Evolutionary conservation across 805 yeast genomes (phyloP), one percentile per base, ranked within the genome.

Genomic region (Scheffersomyces coipomensis): DNA sequence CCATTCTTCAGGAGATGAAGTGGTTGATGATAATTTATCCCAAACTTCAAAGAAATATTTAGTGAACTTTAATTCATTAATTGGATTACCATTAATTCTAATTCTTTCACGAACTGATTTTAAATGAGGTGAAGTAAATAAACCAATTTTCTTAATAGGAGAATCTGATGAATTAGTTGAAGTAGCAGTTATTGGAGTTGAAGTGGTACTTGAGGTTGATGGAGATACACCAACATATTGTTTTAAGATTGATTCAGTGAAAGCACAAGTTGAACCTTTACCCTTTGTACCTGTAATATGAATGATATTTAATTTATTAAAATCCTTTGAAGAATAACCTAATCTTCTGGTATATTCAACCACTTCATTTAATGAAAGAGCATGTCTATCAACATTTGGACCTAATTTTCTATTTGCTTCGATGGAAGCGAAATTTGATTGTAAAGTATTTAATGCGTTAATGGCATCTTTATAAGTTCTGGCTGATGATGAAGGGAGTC

Each of bases 201-300:
- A 25, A 10, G 29, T 9, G 6, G 29, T 8, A 47, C 25, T 23
- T 39, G 13, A 11, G 18, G 24, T 24, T n/a, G 41, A 35, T 21
- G 34, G 33, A 23, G 44, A 40, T n/a, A n/a, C n/a, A 25, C 47
- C 44, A 19, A 62, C 66, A 52, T 88, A 88, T 55, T 88, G 88
- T 6, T 63, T 55, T 44, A 95, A 62, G 29, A 95, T 88, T 2
- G 93, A 80, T 52, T 87, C 86, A 2, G 89, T 79, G 56, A 93
- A 93, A 0, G 99, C 97, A 62, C 97, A 91, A 0, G 98, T 91
- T 0, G 97, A 89, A 1, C 99, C 99, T 65, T 93, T 93, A 11
- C 99, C 99, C 60, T 93, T 93, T 1, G 99, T 93, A 16, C 99
- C 99, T 0, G 99, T 90, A 26, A 95, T 84, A 56, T 93, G 99